Base-by-base conservation (phyloP, 2,329 filamentous ascomycete genomes). In the Sordariomycetes sp. region DNA sequence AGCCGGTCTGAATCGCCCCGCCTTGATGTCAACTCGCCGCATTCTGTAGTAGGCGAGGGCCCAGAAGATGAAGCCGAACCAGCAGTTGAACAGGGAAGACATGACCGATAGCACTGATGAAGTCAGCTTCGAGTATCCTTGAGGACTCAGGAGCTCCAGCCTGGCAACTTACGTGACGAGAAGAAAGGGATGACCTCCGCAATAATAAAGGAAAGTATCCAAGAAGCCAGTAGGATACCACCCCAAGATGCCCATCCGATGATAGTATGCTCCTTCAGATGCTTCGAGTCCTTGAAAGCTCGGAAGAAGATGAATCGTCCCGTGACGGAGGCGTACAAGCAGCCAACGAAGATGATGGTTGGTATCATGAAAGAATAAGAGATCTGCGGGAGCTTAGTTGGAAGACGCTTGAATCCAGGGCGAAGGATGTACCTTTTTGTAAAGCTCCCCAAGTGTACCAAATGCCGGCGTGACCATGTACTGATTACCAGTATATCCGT, bases 61-160 rank as follows among this genome's bases (percentile, higher is more conserved):
- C 84, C 84, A 95, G 66, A 94, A 95, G 51, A 94, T 94, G 66
- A 94, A 95, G 17, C 88, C 88, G 48, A 90, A 90, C 69, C 87
- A 90, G 35, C 83, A 90, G 59, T 94, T 86, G 51, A 94, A 94
- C 2, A 94, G 72, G 4, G 86, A 86, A n/a, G 79, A 83, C 80
- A 87, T 84, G 40, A 86, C 66, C 5, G 78, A 79, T n/a, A 78
- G 58, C 3, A 79, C 69, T 73, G 25, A 25, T 16, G 3, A 4
- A n/a, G n/a, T n/a, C n/a, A n/a, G n/a, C n/a, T n/a, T n/a, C n/a
- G n/a, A n/a, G n/a, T n/a, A n/a, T n/a, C n/a, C n/a, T n/a, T n/a
- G n/a, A n/a, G n/a, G n/a, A n/a, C n/a, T n/a, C 4, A 6, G 23
- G 6, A 6, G 23, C 10, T 10, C 10, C 11, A 32, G 16, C 3